phyloP scores from a whole-genome alignment of 2,329 filamentous ascomycete genomes.

The Gnomoniopsis smithogilvyi region DNA sequence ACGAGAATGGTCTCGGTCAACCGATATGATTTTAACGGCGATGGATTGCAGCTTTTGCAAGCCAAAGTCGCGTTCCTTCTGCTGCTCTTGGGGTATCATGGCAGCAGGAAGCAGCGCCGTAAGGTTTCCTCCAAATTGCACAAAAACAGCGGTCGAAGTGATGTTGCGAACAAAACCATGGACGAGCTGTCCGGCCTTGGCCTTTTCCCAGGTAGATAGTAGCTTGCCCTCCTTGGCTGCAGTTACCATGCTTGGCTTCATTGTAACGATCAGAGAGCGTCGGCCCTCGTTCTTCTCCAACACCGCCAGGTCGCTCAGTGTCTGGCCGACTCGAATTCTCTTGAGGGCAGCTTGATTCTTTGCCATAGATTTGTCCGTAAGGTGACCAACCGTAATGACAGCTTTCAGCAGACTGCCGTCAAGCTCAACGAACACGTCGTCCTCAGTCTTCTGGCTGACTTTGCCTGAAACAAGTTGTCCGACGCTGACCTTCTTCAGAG shows the following conservation, averaged over 20 bases:
- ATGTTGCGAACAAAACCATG: constrained; percentile 85
- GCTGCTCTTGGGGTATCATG: constrained; percentile 69
- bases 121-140: constrained; percentile 79
- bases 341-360: constrained; percentile 77
- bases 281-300: constrained; percentile 81
- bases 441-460: constrained; percentile 76
- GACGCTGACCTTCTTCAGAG: constrained; percentile 68
- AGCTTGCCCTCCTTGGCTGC: constrained; percentile 71
- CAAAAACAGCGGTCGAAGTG: constrained; percentile 75
- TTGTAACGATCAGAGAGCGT: constrained; percentile 71
- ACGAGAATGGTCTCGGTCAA: constrained; percentile 67
- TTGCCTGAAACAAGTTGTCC: constrained; percentile 75
- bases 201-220: constrained; percentile 67
- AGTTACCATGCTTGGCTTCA: constrained; percentile 78
- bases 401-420: constrained; percentile 73
- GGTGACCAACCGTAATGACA: constrained; percentile 70
- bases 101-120: constrained; percentile 78
- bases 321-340: constrained; percentile 81
- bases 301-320: constrained; percentile 75
- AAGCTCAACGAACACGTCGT: constrained; percentile 75
- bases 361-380: constrained; percentile 78
- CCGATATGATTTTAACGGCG: constrained; percentile 65
- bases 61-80: constrained; percentile 70
- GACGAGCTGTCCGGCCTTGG: constrained; percentile 65
- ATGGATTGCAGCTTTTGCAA: constrained; percentile 75